Percentiles rank a stretch among this genome's conserved stretches.
Evolutionary conservation across 108 stramenopile species (phyloP).

Genomic region (Mediolabrus comicus): DNA sequence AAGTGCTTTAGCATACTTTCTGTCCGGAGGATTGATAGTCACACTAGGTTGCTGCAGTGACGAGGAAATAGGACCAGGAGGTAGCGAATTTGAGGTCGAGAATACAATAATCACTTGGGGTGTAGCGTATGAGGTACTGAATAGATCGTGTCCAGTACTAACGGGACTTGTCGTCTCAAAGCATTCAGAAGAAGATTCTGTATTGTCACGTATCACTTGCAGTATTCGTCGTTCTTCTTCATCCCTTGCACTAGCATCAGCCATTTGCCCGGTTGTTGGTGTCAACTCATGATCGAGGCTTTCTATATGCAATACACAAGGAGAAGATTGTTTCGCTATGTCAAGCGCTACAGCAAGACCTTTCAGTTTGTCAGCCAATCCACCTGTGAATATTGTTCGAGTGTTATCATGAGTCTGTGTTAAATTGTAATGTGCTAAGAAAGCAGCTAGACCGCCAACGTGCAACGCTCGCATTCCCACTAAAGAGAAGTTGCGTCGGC

Average conservation of each 20-base stretch:
- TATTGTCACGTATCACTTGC: conserved; percentile 51
- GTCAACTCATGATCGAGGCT: conserved; percentile 66
- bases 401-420: conserved; percentile 17
- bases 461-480: conserved; percentile 63
- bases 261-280: conserved; percentile 44
- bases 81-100: conserved; percentile 49
- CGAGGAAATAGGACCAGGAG: conserved; percentile 59
- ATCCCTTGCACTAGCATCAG: conserved; percentile 45
- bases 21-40: conserved; percentile 49
- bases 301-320: conserved; percentile 68
- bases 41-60: conserved; percentile 55
- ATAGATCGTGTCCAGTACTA: background rate
- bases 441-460: conserved; percentile 71
- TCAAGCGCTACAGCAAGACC: conserved; percentile 66
- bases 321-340: conserved; percentile 47
- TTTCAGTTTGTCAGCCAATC: conserved; percentile 60
- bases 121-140: conserved; percentile 3
- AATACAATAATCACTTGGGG: conserved; percentile 61
- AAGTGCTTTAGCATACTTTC: conserved; percentile 52
- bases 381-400: conserved; percentile 50
- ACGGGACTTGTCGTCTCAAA: background rate
- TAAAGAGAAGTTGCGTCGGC: no score
- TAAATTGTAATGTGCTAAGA: conserved; percentile 49
- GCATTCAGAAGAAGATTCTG: background rate
- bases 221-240: conserved; percentile 59